Evolutionary conservation across 495 filamentous ascomycete species (phyloP), one percentile per base, ranked within the genome.

Genomic region (Astrothelium macrocarpum): DNA sequence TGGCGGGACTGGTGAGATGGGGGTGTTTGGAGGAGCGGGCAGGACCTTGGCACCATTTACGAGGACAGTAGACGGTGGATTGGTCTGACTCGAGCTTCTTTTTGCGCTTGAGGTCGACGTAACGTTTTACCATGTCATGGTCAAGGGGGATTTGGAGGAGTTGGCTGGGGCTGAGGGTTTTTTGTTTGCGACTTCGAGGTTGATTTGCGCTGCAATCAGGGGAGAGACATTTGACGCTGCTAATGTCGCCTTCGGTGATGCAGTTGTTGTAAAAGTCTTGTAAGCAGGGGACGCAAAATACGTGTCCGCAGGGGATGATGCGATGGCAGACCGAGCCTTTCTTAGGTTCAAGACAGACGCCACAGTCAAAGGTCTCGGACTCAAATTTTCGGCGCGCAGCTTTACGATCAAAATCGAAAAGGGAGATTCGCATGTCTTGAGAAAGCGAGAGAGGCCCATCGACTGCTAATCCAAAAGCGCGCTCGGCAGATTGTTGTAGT

Each of bases 41-140:
- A n/a, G 92, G 87, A 23, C 89, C 90, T 72, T 95, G 90, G 71
- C 94, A 98, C 93, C 93, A 98, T 66, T 84, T 78, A 1, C 94
- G 84, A 2, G 94, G 94, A 69, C 94, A 98, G 71, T 94, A 97
- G n/a, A 97, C 82, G 0, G 92, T 97, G 53, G 84, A 87, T 66
- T 89, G 91, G 68, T 98, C 92, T 0, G 90, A 85, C 72, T 97
- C 94, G 10, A 97, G 81, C 67, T 90, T 87, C 61, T 86, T 88
- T 76, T 97, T 98, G 66, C 93, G 88, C 75, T 95, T 97, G 34
- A 98, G 76, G 31, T 83, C 84, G 7, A 92, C 88, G 68, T 94
- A 98, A 53, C 94, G 88, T 66, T 90, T 86, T 16, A 96, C 90
- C 3, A 76, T 82, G 25, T 88, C 86, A 53, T 84, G 77, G 16